Conservation (phyloP, 257 asterid species). For the Solanum medicagineum region DNA sequence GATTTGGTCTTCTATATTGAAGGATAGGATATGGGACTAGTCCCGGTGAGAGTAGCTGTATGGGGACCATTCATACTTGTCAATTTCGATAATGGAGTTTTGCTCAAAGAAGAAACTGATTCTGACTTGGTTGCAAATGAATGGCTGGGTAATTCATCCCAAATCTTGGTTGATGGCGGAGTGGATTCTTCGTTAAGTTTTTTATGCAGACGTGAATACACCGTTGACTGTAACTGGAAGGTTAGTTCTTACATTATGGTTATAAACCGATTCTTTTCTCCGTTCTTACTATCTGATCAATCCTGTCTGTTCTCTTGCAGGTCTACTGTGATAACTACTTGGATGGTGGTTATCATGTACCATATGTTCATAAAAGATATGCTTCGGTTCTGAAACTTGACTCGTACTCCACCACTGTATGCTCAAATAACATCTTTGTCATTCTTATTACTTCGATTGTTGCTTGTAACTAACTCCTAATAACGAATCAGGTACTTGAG, state of each 20-base stretch:
- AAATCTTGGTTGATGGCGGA: constrained; percentile 37
- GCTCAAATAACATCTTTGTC: neutral
- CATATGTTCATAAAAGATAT: constrained; percentile 73
- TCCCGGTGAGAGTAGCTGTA: constrained; percentile 42
- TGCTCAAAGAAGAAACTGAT: constrained; percentile 15
- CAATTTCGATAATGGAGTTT: constrained; percentile 25
- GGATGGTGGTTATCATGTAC: constrained; percentile 91
- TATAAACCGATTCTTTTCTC: neutral
- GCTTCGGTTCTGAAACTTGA: constrained; percentile 72
- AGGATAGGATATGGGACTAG: constrained; percentile 72
- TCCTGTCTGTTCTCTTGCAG: constrained; percentile 20
- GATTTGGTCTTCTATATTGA: neutral
- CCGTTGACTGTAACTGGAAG: constrained; percentile 89
- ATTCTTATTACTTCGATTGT: neutral
- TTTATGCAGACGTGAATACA: constrained; percentile 55
- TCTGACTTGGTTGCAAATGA: constrained; percentile 31
- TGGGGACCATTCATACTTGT: constrained; percentile 87
- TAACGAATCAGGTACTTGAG: constrained; percentile 43
- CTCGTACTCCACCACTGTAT: constrained; percentile 55
- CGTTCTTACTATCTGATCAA: neutral
- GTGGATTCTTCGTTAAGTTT: constrained; percentile 48
- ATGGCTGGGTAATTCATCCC: constrained; percentile 71
- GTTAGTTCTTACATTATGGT: constrained; percentile 14
- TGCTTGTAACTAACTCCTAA: neutral
- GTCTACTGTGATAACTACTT: constrained; percentile 91